Evolutionary conservation across 2,329 filamentous ascomycete genomes (phyloP).

Genomic region (Fusarium palustre): DNA sequence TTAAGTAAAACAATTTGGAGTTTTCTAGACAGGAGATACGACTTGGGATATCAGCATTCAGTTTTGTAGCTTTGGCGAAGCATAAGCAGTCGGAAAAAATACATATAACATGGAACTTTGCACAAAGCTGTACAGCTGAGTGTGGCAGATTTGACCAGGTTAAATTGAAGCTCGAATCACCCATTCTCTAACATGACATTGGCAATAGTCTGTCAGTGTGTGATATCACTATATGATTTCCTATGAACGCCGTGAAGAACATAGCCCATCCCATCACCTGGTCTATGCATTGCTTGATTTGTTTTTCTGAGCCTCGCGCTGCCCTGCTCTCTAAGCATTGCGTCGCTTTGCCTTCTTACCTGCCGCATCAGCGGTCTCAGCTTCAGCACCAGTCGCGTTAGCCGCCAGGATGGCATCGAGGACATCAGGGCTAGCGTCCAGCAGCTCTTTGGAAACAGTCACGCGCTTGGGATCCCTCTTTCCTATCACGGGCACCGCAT

Average conservation of each 20-base stretch:
- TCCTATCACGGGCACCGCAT: conserved; percentile 73
- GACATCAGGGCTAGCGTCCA: conserved; percentile 59
- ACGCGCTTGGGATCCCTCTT: conserved; percentile 72
- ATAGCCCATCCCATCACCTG: conserved; percentile 6
- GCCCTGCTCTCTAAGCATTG: conserved; percentile 48
- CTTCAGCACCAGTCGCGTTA: conserved; percentile 46
- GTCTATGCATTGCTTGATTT: neutral
- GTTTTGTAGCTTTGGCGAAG: conserved; percentile 8
- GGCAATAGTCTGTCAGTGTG: conserved; percentile 1
- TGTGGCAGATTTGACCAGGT: neutral
- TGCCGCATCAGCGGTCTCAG: conserved; percentile 49
- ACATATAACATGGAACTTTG: neutral
- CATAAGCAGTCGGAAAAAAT: conserved; percentile 6
- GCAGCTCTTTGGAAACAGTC: conserved; percentile 52
- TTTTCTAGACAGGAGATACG: conserved; percentile 28
- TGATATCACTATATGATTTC: conserved; percentile 26
- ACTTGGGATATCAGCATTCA: neutral
- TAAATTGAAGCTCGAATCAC: neutral
- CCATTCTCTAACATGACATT: neutral
- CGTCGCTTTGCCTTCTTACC: conserved; percentile 60
- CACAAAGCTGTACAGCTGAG: neutral
- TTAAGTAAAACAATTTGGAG: conserved; percentile 44
- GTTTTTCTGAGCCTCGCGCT: conserved; percentile 44
- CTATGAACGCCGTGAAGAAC: conserved; percentile 38
- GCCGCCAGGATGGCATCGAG: conserved; percentile 61